These are phyloP conservation scores for Hirsutella minnesotensis DNA, from an alignment of 2,329 filamentous ascomycete species.

Conservation along the genomic window DNA sequence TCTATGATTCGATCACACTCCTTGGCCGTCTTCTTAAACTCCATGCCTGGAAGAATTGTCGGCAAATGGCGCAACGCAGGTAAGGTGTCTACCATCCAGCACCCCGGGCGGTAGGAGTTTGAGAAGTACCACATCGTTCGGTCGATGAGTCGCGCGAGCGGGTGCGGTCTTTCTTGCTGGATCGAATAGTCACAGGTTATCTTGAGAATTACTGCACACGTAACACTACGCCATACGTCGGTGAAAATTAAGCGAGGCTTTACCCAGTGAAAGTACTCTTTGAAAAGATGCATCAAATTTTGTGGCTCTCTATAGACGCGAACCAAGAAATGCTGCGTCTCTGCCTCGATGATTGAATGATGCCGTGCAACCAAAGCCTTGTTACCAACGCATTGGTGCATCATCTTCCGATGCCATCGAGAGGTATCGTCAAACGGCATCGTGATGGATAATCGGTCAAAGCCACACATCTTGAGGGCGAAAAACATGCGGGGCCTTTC, in stretches of 20 bases:
- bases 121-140: conserved; percentile 17
- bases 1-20: not conserved
- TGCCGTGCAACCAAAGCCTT: conserved; percentile 25
- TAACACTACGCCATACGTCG: not conserved
- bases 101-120: conserved; percentile 13
- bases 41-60: conserved; percentile 14
- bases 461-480: conserved; percentile 22
- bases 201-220: not conserved
- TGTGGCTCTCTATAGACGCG: conserved; percentile 26
- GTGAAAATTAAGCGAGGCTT: not conserved
- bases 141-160: conserved; percentile 17
- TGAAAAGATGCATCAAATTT: conserved; percentile 22
- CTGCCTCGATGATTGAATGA: conserved; percentile 28
- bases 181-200: conserved; percentile 18
- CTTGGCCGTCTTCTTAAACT: conserved; percentile 16
- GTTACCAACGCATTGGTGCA: conserved; percentile 30
- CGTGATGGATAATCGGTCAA: not conserved
- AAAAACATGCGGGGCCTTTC: conserved; percentile 20
- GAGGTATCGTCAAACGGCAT: conserved; percentile 26
- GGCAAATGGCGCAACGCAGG: conserved; percentile 19
- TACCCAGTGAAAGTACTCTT: not conserved
- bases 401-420: conserved; percentile 30
- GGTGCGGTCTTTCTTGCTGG: conserved; percentile 15
- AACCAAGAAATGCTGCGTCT: conserved; percentile 30
- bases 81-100: conserved; percentile 21